phyloP scores from a whole-genome alignment of 805 yeast species.

The Yarrowia sp. region DNA sequence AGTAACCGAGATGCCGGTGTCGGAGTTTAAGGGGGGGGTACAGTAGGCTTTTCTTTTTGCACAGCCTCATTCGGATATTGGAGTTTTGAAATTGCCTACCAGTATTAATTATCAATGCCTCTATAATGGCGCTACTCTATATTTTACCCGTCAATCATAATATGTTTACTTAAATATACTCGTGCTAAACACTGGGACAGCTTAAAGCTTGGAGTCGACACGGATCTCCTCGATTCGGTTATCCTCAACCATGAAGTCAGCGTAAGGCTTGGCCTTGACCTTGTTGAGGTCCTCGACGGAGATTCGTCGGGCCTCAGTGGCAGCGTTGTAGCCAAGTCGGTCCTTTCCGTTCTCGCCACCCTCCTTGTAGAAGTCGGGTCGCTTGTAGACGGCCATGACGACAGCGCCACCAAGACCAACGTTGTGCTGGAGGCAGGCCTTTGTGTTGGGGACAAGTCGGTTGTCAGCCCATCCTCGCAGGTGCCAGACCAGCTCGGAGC shows the following conservation, averaged over 20 bases:
- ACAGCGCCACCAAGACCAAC: constrained; percentile 35
- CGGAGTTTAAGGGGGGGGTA: no score
- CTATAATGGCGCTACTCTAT: no score
- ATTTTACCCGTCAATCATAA: not conserved
- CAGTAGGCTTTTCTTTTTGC: no score
- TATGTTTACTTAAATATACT: constrained; percentile 6
- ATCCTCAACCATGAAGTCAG: constrained; percentile 28
- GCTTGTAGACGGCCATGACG: constrained; percentile 33
- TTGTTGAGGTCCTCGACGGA: constrained; percentile 27
- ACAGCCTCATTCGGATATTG: no score
- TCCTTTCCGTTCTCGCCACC: constrained; percentile 31
- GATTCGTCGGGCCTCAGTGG: constrained; percentile 32
- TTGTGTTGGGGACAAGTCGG: constrained; percentile 32
- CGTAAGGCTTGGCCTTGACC: constrained; percentile 27
- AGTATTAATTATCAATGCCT: no score
- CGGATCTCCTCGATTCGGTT: constrained; percentile 27
- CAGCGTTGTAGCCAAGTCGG: constrained; percentile 34
- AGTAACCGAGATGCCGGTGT: no score
- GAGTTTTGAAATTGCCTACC: no score
- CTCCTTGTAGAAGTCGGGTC: constrained; percentile 29
- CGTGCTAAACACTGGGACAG: not conserved
- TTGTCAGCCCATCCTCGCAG: constrained; percentile 36
- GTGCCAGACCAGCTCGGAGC: constrained; percentile 35
- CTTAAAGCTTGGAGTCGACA: constrained; percentile 24
- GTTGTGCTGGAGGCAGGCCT: constrained; percentile 34